Conservation (phyloP, 2,329 filamentous ascomycete species). For the Ascochyta clinopodiicola region DNA sequence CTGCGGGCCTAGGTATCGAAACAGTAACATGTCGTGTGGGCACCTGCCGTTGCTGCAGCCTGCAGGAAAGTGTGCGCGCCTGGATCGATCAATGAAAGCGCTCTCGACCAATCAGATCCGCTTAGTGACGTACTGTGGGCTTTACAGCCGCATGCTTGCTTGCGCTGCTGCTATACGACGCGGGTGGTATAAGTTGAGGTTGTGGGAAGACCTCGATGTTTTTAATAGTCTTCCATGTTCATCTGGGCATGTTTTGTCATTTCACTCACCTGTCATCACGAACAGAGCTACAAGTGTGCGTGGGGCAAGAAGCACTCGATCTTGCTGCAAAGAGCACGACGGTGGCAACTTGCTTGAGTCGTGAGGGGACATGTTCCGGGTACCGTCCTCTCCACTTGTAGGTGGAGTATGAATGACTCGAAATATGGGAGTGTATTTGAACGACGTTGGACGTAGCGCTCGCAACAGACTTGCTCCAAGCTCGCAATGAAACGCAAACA, state of each 20-base stretch:
- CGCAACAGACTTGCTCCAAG: not conserved
- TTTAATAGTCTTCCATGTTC: not conserved
- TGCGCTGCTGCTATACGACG: not conserved
- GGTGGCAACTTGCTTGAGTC: not conserved
- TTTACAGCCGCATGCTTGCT: not conserved
- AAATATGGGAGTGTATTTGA: not conserved
- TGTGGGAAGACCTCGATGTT: no score
- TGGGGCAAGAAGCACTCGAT: not conserved
- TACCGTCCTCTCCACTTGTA: not conserved
- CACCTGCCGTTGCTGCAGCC: not conserved
- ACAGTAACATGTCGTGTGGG: constrained; percentile 1
- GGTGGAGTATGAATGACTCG: constrained; percentile 4
- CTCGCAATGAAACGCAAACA: not conserved
- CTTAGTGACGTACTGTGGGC: not conserved
- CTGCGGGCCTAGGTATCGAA: not conserved
- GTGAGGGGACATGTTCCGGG: not conserved
- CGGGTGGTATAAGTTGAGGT: not conserved
- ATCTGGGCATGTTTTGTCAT: not conserved
- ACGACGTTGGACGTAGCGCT: not conserved
- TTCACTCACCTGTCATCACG: not conserved
- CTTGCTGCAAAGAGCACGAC: not conserved
- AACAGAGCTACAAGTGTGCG: not conserved
- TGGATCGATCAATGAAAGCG: not conserved
- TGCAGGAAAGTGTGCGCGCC: not conserved
- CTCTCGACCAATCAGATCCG: no score